phyloP scores from a whole-genome alignment of 2,329 filamentous ascomycete genomes.

The Bipolaris victoriae region DNA sequence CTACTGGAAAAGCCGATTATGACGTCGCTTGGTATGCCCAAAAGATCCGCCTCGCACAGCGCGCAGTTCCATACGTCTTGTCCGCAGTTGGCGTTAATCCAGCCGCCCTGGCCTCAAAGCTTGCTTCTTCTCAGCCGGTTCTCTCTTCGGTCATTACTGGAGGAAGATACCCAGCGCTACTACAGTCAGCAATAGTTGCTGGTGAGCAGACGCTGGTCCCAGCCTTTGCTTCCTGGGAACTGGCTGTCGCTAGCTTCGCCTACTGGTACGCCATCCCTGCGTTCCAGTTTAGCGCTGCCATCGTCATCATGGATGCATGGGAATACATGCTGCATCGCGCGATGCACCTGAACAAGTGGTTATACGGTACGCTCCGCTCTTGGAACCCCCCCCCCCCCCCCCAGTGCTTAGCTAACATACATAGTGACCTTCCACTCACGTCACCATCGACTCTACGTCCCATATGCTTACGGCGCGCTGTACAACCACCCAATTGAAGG shows the following conservation, averaged over 20 bases:
- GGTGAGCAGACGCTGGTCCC: slow-evolving; percentile 63
- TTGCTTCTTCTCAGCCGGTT: slow-evolving; percentile 72
- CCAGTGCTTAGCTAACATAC: slow-evolving; percentile 12
- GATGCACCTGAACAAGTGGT: slow-evolving; percentile 97
- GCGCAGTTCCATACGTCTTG: slow-evolving; percentile 75
- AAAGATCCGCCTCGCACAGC: slow-evolving; percentile 78
- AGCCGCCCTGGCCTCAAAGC: slow-evolving; percentile 73
- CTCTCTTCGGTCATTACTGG: slow-evolving; percentile 78
- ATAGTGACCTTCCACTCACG: slow-evolving; percentile 87
- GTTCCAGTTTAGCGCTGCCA: slow-evolving; percentile 76
- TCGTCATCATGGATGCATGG: slow-evolving; percentile 89
- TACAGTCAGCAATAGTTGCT: slow-evolving; percentile 61
- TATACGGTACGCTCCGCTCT: slow-evolving; percentile 75
- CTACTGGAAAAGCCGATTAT: slow-evolving; percentile 78
- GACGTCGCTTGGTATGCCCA: slow-evolving; percentile 91
- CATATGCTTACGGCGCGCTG: slow-evolving; percentile 93
- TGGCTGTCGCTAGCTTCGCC: slow-evolving; percentile 73
- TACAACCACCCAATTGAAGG: slow-evolving; percentile 97
- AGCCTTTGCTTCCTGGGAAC: slow-evolving; percentile 84
- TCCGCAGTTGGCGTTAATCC: slow-evolving; percentile 78
- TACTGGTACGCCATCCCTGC: slow-evolving; percentile 80
- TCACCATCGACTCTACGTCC: slow-evolving; percentile 95
- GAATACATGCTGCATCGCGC: slow-evolving; percentile 96
- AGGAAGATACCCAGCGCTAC: slow-evolving; percentile 77
- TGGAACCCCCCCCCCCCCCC: background rate